phyloP scores from a whole-genome alignment of 495 filamentous ascomycete genomes.

The Xylaria acuta region DNA sequence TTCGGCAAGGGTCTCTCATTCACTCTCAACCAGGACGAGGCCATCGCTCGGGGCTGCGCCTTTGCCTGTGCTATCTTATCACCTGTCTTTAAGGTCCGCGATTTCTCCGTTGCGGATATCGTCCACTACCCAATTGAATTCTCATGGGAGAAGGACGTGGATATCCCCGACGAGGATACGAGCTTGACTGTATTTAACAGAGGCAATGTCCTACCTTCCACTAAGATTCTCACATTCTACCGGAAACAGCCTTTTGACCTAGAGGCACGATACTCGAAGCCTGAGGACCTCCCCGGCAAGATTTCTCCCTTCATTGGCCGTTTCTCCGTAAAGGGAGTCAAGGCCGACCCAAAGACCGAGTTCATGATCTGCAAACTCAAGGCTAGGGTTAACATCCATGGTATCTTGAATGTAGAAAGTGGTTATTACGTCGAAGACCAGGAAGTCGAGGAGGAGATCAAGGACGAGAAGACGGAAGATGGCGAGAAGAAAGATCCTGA shows the following conservation, averaged over 20 bases:
- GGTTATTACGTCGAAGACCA: slow-evolving; percentile 98
- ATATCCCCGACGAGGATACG: slow-evolving; percentile 98
- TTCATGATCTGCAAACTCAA: slow-evolving; percentile 99
- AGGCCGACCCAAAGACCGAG: slow-evolving; percentile 84
- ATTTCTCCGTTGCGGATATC: slow-evolving; percentile 96
- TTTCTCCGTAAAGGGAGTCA: slow-evolving; percentile 91
- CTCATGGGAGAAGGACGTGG: slow-evolving; percentile 97
- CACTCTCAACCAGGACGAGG: slow-evolving; percentile 98
- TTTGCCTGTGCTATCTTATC: slow-evolving; percentile 99
- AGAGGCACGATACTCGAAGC: slow-evolving; percentile 90
- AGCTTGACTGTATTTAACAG: slow-evolving; percentile 97
- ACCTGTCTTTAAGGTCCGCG: slow-evolving; percentile 96
- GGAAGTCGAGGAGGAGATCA: slow-evolving; percentile 93
- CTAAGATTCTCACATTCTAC: slow-evolving; percentile 99
- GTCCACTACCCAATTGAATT: slow-evolving; percentile 99
- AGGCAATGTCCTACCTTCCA: slow-evolving; percentile 97
- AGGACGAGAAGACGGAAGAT: slow-evolving; percentile 61
- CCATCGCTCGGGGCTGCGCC: slow-evolving; percentile 92
- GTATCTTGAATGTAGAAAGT: slow-evolving; percentile 93
- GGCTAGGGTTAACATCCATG: slow-evolving; percentile 95
- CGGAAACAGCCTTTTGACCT: slow-evolving; percentile 97
- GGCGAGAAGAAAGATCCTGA: slow-evolving; percentile 72
- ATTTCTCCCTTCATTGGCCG: slow-evolving; percentile 92
- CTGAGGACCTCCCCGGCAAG: slow-evolving; percentile 89
- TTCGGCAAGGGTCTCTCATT: slow-evolving; percentile 93